phyloP scores from a whole-genome alignment of 106 monocot species.

The Posidonia australis region DNA sequence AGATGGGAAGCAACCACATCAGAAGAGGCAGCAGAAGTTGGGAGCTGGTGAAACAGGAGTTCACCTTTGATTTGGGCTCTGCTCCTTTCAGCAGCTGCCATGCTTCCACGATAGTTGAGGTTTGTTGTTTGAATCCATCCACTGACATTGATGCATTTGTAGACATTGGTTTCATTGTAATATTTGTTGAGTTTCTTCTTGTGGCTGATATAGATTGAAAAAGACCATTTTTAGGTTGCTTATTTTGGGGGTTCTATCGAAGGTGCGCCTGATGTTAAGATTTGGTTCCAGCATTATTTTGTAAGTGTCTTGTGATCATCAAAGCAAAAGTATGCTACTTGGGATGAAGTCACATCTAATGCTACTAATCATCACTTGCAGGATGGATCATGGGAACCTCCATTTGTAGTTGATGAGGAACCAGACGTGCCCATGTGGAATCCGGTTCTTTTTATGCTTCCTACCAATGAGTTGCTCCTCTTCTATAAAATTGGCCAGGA shows the following conservation, averaged over 20 bases:
- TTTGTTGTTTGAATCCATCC: constrained; percentile 2
- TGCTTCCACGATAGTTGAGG: constrained; percentile 89
- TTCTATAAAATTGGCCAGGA: constrained; percentile 94
- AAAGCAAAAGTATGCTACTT: background rate
- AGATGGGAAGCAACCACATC: background rate
- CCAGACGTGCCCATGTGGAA: constrained; percentile 90
- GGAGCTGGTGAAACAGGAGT: constrained; percentile 41
- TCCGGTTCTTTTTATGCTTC: constrained; percentile 86
- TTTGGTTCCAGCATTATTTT: constrained; percentile 71
- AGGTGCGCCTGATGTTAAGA: constrained; percentile 89
- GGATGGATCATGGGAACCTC: constrained; percentile 67
- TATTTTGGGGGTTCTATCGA: constrained; percentile 87
- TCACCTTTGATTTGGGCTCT: constrained; percentile 39
- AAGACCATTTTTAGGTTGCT: constrained; percentile 43
- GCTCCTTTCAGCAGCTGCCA: constrained; percentile 78
- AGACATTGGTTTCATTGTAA: background rate
- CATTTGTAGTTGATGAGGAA: constrained; percentile 60
- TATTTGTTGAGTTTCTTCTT: background rate
- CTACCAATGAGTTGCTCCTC: constrained; percentile 67
- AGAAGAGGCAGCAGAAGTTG: constrained; percentile 10
- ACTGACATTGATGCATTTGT: background rate
- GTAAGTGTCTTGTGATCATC: constrained; percentile 22
- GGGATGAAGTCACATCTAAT: background rate
- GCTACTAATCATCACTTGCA: constrained; percentile 11
- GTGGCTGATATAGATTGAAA: constrained; percentile 25